Base-by-base conservation (phyloP, 2,329 filamentous ascomycete genomes). In the Ambrosiella xylebori region DNA sequence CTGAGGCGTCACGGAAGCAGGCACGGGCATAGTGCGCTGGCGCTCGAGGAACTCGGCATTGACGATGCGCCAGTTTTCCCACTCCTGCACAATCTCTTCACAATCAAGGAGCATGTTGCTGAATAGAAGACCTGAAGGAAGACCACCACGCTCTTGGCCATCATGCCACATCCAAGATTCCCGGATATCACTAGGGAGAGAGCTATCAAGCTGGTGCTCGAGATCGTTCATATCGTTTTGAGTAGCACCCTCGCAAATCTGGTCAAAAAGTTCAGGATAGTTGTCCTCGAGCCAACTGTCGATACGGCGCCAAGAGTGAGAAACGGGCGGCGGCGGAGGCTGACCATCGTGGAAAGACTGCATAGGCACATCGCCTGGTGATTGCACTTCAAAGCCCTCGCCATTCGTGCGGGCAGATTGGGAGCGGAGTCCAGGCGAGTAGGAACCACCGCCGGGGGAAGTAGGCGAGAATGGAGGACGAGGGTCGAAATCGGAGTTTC, bases 31-130 rank as follows among this genome's bases (percentile, higher is more conserved):
- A 8, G 54, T 35, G 12, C 58, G 54, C 54, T 70, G 81, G 68
- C 81, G 76, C 47, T 80, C 76, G 60, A 97, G 77, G 68, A 86
- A 95, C 67, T 96, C 88, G 60, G 91, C 82, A 67, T 95, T 95
- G 62, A 98, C 93, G 62, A 81, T 83, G 65, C 88, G 84, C 93
- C 93, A 98, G 67, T 95, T 94, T 65, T 87, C 85, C 88, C 91
- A 97, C 69, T 98, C 93, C 69, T 96, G 89, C 19, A 95, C 85
- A 64, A 98, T 95, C 68, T 98, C 93, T 70, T 98, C 93, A 67
- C 93, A 97, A 70, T 98, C 93, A 59, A 98, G 80, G 62, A 98
- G 73, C 93, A 98, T 98, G 68, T 82, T 85, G 61, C 90, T 81
- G 65, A 98, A 97, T 61, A 98, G 81, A 64, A 97, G 85, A 62